These are phyloP conservation scores for Arthrobotrys sphaeroides DNA, from an alignment of 2,329 filamentous ascomycete genomes.

Conservation along the genomic window DNA sequence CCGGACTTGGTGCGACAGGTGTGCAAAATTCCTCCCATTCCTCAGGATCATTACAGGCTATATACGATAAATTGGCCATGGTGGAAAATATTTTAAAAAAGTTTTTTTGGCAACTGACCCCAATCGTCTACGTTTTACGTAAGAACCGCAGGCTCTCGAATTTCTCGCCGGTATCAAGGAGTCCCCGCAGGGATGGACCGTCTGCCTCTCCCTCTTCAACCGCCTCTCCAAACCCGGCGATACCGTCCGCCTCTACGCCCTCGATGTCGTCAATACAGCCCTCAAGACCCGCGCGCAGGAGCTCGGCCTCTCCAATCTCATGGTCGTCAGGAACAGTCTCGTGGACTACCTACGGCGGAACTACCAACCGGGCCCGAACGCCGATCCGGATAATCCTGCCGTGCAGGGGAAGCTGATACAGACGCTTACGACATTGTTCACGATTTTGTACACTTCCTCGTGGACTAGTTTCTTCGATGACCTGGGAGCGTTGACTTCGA, in stretches of 20 bases:
- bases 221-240: slow-evolving; percentile 79
- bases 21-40: slow-evolving; percentile 8
- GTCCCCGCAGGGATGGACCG: slow-evolving; percentile 88
- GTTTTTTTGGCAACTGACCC: background rate
- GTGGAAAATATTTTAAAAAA: background rate
- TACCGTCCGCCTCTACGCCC: slow-evolving; percentile 84
- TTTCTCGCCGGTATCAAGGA: slow-evolving; percentile 80
- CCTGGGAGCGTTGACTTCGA: slow-evolving; percentile 75
- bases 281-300: slow-evolving; percentile 62
- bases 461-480: slow-evolving; percentile 95
- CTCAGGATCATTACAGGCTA: too few relatives aligned
- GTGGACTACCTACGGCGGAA: slow-evolving; percentile 79
- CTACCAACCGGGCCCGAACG: slow-evolving; percentile 64
- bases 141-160: slow-evolving; percentile 69
- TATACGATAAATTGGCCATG: too few relatives aligned
- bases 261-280: slow-evolving; percentile 93
- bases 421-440: slow-evolving; percentile 92
- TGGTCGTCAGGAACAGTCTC: slow-evolving; percentile 80
- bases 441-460: slow-evolving; percentile 81
- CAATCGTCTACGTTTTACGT: background rate
- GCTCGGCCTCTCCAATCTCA: slow-evolving; percentile 68
- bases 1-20: slow-evolving; percentile 51
- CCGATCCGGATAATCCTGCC: slow-evolving; percentile 73
- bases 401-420: slow-evolving; percentile 98
- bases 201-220: slow-evolving; percentile 85